Percentiles rank a stretch among this genome's conserved stretches.
Conservation (phyloP, 2,329 filamentous ascomycete species). For the Colletotrichum sp. region DNA sequence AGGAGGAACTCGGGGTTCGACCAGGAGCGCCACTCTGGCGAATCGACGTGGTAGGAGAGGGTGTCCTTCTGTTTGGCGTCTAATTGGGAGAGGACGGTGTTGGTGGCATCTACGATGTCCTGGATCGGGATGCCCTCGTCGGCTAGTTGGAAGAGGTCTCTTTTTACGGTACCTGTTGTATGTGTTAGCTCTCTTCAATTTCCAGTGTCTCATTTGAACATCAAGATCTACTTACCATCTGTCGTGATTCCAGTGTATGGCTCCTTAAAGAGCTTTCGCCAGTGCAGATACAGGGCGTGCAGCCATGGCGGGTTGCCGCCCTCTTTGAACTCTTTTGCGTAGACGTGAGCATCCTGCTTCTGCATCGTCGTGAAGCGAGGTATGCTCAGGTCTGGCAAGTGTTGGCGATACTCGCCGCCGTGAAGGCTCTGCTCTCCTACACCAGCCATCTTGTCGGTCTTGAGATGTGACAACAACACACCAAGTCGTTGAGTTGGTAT, state of each 20-base stretch:
- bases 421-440: not conserved
- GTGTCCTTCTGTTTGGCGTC: conserved; percentile 51
- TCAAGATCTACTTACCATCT: conserved; percentile 54
- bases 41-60: conserved; percentile 67
- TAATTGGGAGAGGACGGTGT: conserved; percentile 50
- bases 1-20: conserved; percentile 77
- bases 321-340: conserved; percentile 65
- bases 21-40: conserved; percentile 73
- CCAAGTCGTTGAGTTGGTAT: not conserved
- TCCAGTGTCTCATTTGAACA: not conserved
- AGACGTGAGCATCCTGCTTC: conserved; percentile 66
- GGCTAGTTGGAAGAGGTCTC: conserved; percentile 60
- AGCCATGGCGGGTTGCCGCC: conserved; percentile 70
- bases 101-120: conserved; percentile 57
- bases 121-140: conserved; percentile 69
- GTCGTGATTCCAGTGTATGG: conserved; percentile 74
- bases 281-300: conserved; percentile 63
- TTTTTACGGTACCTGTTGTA: conserved; percentile 50
- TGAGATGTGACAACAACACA: not conserved
- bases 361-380: conserved; percentile 69
- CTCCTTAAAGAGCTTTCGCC: conserved; percentile 64
- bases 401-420: conserved; percentile 55
- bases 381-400: conserved; percentile 65
- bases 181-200: not conserved
- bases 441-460: not conserved